phyloP scores from a whole-genome alignment of 225 moss, liverwort and hornwort genomes.

The Rhytidiadelphus loreus region DNA sequence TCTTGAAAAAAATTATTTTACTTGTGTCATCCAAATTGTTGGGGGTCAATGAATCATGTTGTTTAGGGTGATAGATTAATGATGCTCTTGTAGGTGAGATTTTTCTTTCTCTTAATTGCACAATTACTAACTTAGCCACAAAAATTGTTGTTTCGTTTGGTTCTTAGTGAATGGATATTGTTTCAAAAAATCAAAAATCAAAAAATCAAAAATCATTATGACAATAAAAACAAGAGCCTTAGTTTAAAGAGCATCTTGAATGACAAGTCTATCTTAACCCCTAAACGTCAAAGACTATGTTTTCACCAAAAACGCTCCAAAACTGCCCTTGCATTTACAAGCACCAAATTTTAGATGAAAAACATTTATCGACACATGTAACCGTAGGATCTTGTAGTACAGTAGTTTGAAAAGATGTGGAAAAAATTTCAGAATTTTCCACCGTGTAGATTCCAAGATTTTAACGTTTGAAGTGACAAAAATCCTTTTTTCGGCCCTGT shows the following conservation, averaged over 20 bases:
- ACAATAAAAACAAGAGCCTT: background rate
- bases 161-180: background rate
- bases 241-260: background rate
- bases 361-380: too few relatives aligned
- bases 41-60: fast-evolving
- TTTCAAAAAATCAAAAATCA: background rate
- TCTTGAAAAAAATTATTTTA: background rate
- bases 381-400: too few relatives aligned
- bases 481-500: too few relatives aligned
- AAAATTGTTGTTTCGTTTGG: background rate
- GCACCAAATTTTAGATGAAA: too few relatives aligned
- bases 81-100: background rate
- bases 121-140: background rate
- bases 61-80: background rate
- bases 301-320: too few relatives aligned
- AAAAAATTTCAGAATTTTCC: too few relatives aligned
- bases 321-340: too few relatives aligned
- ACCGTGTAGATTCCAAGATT: too few relatives aligned
- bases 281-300: too few relatives aligned
- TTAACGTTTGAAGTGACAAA: too few relatives aligned
- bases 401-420: too few relatives aligned
- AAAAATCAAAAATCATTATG: background rate
- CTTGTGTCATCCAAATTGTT: background rate
- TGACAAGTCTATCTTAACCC: background rate
- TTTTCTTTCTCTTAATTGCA: background rate